These are phyloP conservation scores for Striga hermonthica DNA, from an alignment of 305 asterid species.

Conservation along the genomic window DNA sequence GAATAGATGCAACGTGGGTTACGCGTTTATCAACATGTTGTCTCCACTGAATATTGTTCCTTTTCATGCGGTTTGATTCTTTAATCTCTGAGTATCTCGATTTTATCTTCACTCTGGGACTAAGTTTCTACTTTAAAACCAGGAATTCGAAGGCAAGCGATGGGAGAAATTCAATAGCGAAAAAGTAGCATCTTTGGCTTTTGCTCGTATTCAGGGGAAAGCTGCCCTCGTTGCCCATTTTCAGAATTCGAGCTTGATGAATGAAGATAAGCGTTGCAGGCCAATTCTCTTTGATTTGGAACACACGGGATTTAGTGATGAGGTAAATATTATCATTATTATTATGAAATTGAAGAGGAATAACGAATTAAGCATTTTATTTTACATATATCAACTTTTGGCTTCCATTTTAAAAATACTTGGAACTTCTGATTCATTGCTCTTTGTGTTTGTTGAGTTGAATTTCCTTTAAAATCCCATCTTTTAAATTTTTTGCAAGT, in stretches of 20 bases:
- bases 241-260: constrained; percentile 76
- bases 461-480: not conserved
- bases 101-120: not conserved
- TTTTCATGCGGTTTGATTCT: constrained; percentile 58
- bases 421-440: not conserved
- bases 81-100: not conserved
- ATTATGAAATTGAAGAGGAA: not conserved
- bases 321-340: constrained; percentile 34
- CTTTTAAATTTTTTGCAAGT: not conserved
- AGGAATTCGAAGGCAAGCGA: constrained; percentile 67
- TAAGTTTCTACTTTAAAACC: constrained; percentile 10
- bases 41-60: constrained; percentile 55
- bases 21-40: constrained; percentile 78
- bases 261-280: constrained; percentile 67
- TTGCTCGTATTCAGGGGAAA: constrained; percentile 79
- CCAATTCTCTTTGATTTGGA: constrained; percentile 56
- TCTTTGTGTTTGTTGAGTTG: too few species aligned
- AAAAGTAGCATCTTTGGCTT: constrained; percentile 73
- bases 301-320: constrained; percentile 36
- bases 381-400: not conserved
- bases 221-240: constrained; percentile 68
- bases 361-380: not conserved
- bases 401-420: not conserved
- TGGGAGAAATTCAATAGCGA: constrained; percentile 90
- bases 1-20: constrained; percentile 88